Evolutionary conservation across 192 early-diverging fungal genomes (phyloP), one percentile per base, ranked within the genome.

Genomic region (Mortierella hygrophila): DNA sequence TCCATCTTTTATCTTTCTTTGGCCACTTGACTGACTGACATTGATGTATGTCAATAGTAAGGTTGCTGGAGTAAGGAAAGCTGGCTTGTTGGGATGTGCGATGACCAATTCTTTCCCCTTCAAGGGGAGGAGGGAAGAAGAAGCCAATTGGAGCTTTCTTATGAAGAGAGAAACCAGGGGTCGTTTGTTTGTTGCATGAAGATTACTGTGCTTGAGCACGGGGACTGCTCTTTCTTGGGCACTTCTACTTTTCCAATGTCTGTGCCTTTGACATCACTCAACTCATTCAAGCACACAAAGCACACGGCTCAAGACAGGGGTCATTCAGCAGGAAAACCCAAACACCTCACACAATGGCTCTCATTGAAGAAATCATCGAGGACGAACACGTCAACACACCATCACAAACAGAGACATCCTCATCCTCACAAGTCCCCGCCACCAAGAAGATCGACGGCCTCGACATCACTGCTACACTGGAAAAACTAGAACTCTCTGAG

Each of bases 321-420:
- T 13, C 2, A 65, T 8, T 55, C 18, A 23, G 23, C 44, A 46
- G n/a, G n/a, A 65, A 26, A 63, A 29, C 6, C 76, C 55, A 15
- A 46, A 46, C 13, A 35, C 44, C 9, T 32, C n/a, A 40, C 68
- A 77, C 52, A 69, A 89, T 90, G 89, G 89, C 89, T 23, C 57
- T 90, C 68, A 90, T 90, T 49, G 89, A 90, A 72, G 89, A 90
- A 37, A 88, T 89, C 72, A 52, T 78, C 21, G 89, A 89, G 23
- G 47, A 81, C 1, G 69, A 70, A 29, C 13, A 11, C 10, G 42
- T 60, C 37, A 46, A 46, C 44, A 46, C 10, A 46, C 44, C 44
- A 46, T 15, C 44, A 13, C 44, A 46, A 2, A 46, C 44, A 11
- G 44, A 46, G 13, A 46, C 37, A 10, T 60, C 23, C 57, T 26